Conservation (phyloP, 139 green algal genomes). For the Tetradesmus obliquus region DNA sequence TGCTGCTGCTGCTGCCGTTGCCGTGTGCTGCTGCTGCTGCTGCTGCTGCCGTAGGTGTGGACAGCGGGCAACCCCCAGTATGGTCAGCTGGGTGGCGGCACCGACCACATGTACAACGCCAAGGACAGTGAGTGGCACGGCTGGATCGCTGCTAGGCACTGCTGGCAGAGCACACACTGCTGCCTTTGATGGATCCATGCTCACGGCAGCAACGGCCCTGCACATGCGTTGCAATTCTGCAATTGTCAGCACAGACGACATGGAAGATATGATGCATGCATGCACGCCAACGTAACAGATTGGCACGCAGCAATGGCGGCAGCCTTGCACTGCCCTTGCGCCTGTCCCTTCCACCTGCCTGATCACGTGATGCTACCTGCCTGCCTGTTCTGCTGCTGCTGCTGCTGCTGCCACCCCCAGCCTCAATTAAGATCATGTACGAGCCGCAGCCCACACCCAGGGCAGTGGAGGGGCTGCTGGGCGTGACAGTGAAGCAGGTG, state of each 20-base stretch:
- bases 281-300: too few relatives aligned
- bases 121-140: constrained; percentile 78
- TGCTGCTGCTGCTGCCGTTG: not conserved
- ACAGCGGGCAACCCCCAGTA: constrained; percentile 86
- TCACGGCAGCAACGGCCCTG: not conserved
- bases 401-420: constrained; percentile 28
- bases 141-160: not conserved
- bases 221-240: not conserved
- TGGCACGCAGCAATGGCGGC: not conserved
- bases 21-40: not conserved
- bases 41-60: constrained; percentile 10
- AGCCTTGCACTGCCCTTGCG: not conserved
- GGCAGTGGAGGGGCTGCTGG: constrained; percentile 68
- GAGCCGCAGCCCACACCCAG: constrained; percentile 85
- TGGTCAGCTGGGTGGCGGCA: constrained; percentile 94
- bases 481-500: constrained; percentile 56
- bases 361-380: not conserved
- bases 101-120: constrained; percentile 91
- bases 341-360: not conserved
- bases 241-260: too few relatives aligned
- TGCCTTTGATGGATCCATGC: not conserved
- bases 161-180: not conserved
- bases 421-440: constrained; percentile 92
- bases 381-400: not conserved
- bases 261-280: too few relatives aligned